Evolutionary conservation across 2,329 filamentous ascomycete species (phyloP).

Genomic region (Diaporthe sp.): DNA sequence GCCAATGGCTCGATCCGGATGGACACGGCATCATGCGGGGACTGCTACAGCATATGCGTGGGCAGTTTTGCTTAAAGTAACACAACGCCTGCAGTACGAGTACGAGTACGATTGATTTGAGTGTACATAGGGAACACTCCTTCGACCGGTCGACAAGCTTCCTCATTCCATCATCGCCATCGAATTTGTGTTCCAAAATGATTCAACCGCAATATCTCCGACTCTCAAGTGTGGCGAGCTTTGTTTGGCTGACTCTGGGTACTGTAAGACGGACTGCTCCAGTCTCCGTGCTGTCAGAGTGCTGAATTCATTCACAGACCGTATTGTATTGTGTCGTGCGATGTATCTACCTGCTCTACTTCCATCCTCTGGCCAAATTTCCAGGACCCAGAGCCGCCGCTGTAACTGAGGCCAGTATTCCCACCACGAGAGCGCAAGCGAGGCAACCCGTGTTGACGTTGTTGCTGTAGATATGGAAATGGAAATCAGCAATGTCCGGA

Average conservation of each 20-base stretch:
- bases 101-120: background rate
- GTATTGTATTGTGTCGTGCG: background rate
- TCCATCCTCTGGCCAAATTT: constrained; percentile 38
- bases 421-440: too few relatives aligned
- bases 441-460: background rate
- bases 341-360: constrained; percentile 37
- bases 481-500: constrained; percentile 11
- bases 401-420: background rate
- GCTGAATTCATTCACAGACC: background rate
- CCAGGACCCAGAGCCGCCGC: constrained; percentile 31
- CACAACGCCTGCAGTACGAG: background rate
- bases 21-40: background rate
- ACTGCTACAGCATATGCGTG: background rate
- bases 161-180: background rate
- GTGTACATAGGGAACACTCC: background rate
- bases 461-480: constrained; percentile 13
- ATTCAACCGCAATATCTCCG: background rate
- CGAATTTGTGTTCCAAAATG: background rate
- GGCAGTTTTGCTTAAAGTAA: background rate
- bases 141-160: background rate
- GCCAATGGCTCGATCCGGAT: background rate
- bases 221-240: background rate
- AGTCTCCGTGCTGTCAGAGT: too few relatives aligned
- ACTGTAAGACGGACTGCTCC: background rate
- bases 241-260: background rate